Conservation (phyloP, 305 asterid species). For the Coffea humblotiana region DNA sequence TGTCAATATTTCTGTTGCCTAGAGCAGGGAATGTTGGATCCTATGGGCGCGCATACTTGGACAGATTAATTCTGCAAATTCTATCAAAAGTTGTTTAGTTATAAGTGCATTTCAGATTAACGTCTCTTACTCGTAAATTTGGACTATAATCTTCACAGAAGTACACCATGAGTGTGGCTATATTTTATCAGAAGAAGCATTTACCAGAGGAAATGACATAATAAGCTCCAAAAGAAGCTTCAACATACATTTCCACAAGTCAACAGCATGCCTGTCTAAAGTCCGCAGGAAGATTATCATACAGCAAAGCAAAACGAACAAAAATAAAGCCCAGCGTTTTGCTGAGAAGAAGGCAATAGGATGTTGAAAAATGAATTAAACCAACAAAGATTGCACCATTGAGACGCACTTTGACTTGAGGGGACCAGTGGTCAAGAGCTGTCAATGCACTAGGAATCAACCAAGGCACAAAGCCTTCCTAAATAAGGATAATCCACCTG, state of each 20-base stretch:
- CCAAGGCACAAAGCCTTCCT: constrained; percentile 72
- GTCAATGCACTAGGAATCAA: constrained; percentile 88
- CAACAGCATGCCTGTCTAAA: too few relatives aligned
- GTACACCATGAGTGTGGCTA: background rate
- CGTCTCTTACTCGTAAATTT: background rate
- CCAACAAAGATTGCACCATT: background rate
- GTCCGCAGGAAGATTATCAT: background rate
- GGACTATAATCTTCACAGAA: background rate
- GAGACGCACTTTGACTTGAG: constrained; percentile 76
- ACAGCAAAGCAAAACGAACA: background rate
- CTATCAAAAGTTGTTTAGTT: background rate
- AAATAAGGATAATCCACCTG: constrained; percentile 69
- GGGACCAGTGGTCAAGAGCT: constrained; percentile 97
- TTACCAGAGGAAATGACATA: background rate
- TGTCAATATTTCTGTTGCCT: too few relatives aligned
- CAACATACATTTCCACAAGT: background rate
- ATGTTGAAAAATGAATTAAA: constrained; percentile 7
- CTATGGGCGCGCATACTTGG: too few relatives aligned
- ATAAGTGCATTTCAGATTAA: background rate
- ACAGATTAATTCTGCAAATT: too few relatives aligned
- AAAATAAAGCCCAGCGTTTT: background rate
- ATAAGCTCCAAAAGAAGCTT: background rate
- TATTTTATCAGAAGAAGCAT: background rate
- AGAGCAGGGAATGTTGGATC: too few relatives aligned
- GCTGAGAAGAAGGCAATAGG: constrained; percentile 3